Evolutionary conservation across 768 basidiomycete genomes (phyloP).

Genomic region (Termitomyces sp.): DNA sequence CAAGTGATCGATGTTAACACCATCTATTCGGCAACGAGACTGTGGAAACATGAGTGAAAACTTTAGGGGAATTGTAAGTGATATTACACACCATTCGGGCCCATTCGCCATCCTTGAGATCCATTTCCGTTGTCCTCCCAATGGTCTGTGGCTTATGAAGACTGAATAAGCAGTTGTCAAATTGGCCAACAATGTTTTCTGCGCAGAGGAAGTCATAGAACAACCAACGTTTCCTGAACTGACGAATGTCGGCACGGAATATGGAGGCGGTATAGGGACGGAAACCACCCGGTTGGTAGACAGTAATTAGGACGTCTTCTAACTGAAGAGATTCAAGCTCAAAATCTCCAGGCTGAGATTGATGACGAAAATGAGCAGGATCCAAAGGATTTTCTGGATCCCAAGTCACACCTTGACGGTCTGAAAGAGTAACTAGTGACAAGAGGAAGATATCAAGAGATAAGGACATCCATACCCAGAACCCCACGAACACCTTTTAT

Average conservation of each 20-base stretch:
- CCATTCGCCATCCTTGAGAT: conserved; percentile 79
- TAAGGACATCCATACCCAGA: conserved; percentile 50
- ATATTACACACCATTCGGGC: conserved; percentile 70
- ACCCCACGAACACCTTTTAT: conserved; percentile 93
- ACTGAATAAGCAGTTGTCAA: conserved; percentile 96
- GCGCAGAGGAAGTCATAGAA: conserved; percentile 95
- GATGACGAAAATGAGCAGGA: conserved; percentile 77
- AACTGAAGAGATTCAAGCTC: conserved; percentile 85
- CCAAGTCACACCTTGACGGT: conserved; percentile 83
- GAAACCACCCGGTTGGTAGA: conserved; percentile 91
- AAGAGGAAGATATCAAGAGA: neutral
- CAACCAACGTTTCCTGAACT: conserved; percentile 87
- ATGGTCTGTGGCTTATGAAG: conserved; percentile 95
- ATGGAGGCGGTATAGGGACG: conserved; percentile 90
- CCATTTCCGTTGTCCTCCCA: conserved; percentile 82
- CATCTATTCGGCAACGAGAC: conserved; percentile 96
- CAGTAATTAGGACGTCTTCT: conserved; percentile 89
- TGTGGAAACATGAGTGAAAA: conserved; percentile 21
- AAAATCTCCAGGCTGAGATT: conserved; percentile 76
- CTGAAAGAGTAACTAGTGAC: conserved; percentile 32
- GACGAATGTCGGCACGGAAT: conserved; percentile 84
- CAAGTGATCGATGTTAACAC: conserved; percentile 93
- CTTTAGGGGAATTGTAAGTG: neutral
- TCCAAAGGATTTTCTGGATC: conserved; percentile 78
- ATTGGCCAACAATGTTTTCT: conserved; percentile 94